Evolutionary conservation across 257 asterid species (phyloP).

Genomic region (Solanum sitiens): DNA sequence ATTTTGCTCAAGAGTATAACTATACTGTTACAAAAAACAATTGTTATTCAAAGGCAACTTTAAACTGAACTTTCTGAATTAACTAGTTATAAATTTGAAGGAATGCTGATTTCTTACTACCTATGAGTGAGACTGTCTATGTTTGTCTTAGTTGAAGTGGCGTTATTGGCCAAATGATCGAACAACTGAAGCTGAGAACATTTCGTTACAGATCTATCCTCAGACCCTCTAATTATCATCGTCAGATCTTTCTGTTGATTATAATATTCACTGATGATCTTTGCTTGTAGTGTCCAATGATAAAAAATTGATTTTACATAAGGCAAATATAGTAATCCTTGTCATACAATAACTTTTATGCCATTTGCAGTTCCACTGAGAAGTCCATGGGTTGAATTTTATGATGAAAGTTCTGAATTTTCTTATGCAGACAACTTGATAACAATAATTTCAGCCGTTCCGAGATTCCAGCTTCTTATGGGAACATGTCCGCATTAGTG

Average conservation of each 20-base stretch:
- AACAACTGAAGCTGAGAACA: neutral
- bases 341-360: neutral
- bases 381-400: neutral
- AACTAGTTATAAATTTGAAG: neutral
- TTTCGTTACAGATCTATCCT: neutral
- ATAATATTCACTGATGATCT: neutral
- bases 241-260: neutral
- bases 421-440: slow-evolving; percentile 24
- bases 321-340: neutral
- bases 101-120: neutral
- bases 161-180: neutral
- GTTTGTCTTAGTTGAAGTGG: neutral
- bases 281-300: neutral
- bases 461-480: slow-evolving; percentile 33
- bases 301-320: neutral
- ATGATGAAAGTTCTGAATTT: neutral
- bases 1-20: neutral
- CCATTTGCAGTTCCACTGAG: neutral
- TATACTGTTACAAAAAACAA: neutral
- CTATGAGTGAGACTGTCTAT: neutral
- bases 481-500: slow-evolving; percentile 18
- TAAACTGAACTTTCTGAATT: neutral
- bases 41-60: neutral
- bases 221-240: neutral
- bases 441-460: slow-evolving; percentile 34